phyloP scores from a whole-genome alignment of 768 basidiomycete genomes.

The Agaricus sinodeliciosus region DNA sequence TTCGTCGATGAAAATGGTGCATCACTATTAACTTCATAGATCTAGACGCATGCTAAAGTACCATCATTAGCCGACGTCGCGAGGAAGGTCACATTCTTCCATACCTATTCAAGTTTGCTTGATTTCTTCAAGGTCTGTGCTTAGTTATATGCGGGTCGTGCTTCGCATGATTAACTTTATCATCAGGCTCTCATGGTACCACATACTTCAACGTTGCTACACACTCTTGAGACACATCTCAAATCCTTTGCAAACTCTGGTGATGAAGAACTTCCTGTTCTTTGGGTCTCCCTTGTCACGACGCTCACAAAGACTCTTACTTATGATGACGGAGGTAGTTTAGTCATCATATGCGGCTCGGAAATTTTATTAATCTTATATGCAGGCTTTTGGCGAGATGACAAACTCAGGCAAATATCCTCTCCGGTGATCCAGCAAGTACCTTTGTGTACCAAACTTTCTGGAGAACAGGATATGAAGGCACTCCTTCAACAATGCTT shows the following conservation, averaged over 20 bases:
- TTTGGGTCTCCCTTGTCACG: conserved; percentile 62
- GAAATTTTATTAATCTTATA: neutral
- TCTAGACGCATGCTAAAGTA: neutral
- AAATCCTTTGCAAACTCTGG: conserved; percentile 34
- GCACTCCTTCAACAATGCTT: conserved; percentile 44
- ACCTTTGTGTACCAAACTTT: conserved; percentile 35
- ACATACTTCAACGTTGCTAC: conserved; percentile 76
- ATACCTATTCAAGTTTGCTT: conserved; percentile 64
- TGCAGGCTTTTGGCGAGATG: conserved; percentile 88
- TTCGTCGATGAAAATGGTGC: conserved; percentile 52
- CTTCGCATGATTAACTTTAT: neutral
- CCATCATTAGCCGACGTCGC: conserved; percentile 25
- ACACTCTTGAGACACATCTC: conserved; percentile 59
- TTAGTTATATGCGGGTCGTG: neutral
- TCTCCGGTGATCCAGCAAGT: conserved; percentile 62
- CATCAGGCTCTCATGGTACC: conserved; percentile 79
- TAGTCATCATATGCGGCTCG: neutral
- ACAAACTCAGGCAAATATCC: conserved; percentile 61
- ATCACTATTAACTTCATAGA: conserved; percentile 12
- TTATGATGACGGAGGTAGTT: conserved; percentile 77
- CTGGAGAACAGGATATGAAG: conserved; percentile 29
- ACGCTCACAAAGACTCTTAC: conserved; percentile 64
- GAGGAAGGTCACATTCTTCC: conserved; percentile 68
- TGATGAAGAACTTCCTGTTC: conserved; percentile 25
- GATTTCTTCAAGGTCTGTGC: conserved; percentile 79